These are phyloP conservation scores for Apiospora phragmitis DNA, from an alignment of 2,329 filamentous ascomycete genomes.

Conservation along the genomic window DNA sequence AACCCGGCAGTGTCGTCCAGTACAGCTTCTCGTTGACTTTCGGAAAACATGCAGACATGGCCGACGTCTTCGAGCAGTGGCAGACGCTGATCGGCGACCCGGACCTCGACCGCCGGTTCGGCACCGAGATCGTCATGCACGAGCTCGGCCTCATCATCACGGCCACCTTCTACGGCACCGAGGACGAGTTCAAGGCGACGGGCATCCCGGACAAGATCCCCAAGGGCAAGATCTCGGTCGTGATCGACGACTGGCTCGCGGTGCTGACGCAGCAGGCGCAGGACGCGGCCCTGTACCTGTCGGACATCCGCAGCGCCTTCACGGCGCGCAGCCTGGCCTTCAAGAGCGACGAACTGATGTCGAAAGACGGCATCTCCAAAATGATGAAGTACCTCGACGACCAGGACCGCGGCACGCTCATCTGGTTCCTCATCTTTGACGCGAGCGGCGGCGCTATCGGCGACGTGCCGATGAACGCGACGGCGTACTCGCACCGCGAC, in stretches of 20 bases:
- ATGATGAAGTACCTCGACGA: conserved; percentile 56
- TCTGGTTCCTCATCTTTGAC: conserved; percentile 66
- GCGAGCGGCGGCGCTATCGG: conserved; percentile 60
- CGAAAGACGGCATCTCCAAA: conserved; percentile 42
- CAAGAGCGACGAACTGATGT: conserved; percentile 46
- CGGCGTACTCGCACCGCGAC: conserved; percentile 64
- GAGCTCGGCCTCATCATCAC: conserved; percentile 56
- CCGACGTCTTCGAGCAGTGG: conserved; percentile 56
- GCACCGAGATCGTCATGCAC: conserved; percentile 55
- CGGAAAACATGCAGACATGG: conserved; percentile 47
- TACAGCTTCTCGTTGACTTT: conserved; percentile 58
- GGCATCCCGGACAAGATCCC: conserved; percentile 52
- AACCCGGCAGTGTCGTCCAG: conserved; percentile 56
- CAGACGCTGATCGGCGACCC: conserved; percentile 56
- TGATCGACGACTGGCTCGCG: conserved; percentile 64
- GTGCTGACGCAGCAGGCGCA: conserved; percentile 55
- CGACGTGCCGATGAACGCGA: conserved; percentile 55
- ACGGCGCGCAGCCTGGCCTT: conserved; percentile 60
- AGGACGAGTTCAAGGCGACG: conserved; percentile 53
- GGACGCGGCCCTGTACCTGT: conserved; percentile 46
- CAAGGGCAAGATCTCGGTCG: conserved; percentile 40
- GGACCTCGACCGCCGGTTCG: conserved; percentile 57
- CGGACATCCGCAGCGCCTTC: conserved; percentile 51
- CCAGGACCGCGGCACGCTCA: conserved; percentile 47
- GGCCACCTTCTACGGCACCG: conserved; percentile 61